A percentile compares a stretch with the other conserved stretches of the same genome.
These are phyloP conservation scores for Ilyonectria mors-panacis DNA, from an alignment of 2,329 filamentous ascomycete genomes.

Conservation along the genomic window DNA sequence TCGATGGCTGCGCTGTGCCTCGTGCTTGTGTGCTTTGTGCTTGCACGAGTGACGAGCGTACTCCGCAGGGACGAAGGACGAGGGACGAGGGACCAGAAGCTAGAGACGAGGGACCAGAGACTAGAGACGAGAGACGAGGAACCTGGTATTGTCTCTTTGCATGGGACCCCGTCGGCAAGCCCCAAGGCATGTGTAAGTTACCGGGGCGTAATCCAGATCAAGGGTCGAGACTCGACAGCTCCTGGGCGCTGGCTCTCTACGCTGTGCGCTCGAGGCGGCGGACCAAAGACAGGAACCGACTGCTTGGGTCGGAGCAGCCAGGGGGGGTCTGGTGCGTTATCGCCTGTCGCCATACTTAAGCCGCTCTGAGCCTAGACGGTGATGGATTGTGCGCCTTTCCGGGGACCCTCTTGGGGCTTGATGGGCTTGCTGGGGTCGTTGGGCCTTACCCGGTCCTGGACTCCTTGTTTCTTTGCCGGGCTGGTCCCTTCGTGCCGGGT, in stretches of 20 bases:
- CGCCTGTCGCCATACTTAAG: constrained; percentile 36
- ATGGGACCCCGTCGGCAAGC: constrained; percentile 31
- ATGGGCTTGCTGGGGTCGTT: neutral
- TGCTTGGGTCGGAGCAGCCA: constrained; percentile 45
- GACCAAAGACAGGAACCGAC: constrained; percentile 39
- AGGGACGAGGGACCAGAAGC: no score
- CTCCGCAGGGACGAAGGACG: no score
- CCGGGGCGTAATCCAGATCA: constrained; percentile 29
- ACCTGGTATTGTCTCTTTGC: constrained; percentile 27
- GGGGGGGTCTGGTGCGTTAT: constrained; percentile 35
- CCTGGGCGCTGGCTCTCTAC: constrained; percentile 4
- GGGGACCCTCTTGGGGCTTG: neutral
- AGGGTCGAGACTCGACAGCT: constrained; percentile 33
- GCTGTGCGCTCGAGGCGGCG: neutral
- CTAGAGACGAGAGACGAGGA: constrained; percentile 5
- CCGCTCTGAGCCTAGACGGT: constrained; percentile 39
- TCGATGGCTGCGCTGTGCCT: neutral
- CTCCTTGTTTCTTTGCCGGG: neutral
- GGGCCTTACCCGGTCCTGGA: constrained; percentile 12
- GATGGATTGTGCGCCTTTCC: neutral
- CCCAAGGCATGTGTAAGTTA: constrained; percentile 40
- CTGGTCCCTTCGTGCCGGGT: neutral
- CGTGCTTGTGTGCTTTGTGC: neutral
- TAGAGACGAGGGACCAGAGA: neutral
- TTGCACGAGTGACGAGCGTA: neutral